Conservation (phyloP, 148 eudicot species). For the Spergularia marina region DNA sequence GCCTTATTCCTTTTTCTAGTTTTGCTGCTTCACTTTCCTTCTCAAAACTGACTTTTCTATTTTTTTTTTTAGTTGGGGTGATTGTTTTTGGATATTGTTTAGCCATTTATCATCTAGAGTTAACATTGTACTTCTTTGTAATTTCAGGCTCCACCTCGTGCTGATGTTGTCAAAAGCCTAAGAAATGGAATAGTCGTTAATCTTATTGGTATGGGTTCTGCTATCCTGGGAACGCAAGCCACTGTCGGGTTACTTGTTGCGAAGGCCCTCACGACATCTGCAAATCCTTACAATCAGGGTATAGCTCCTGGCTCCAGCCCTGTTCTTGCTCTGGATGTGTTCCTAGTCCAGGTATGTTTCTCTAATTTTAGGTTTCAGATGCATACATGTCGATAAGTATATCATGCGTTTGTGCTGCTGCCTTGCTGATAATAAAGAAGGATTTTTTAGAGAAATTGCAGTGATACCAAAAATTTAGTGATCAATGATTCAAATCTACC, state of each 20-base stretch:
- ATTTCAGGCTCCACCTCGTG: slow-evolving; percentile 96
- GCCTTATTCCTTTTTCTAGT: too few relatives aligned
- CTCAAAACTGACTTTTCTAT: too few relatives aligned
- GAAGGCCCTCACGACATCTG: slow-evolving; percentile 78
- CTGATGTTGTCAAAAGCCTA: slow-evolving; percentile 79
- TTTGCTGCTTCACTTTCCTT: too few relatives aligned
- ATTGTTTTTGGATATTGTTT: background rate
- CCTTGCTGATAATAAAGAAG: background rate
- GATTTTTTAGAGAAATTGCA: too few relatives aligned
- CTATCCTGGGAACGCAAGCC: slow-evolving; percentile 85
- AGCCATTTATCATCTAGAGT: background rate
- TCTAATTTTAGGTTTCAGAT: background rate
- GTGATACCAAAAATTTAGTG: too few relatives aligned
- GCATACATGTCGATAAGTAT: background rate
- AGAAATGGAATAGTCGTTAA: slow-evolving; percentile 65
- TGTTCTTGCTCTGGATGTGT: slow-evolving; percentile 85
- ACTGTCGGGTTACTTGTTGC: slow-evolving; percentile 83
- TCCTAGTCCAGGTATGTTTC: slow-evolving; percentile 75
- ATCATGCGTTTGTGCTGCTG: background rate
- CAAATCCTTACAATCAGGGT: slow-evolving; percentile 76
- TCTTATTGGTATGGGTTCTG: slow-evolving; percentile 89
- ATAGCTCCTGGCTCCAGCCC: slow-evolving; percentile 70
- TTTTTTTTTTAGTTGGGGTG: background rate
- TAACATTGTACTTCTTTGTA: background rate
- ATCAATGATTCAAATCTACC: too few relatives aligned